These are phyloP conservation scores for Pythium aquatile DNA, from an alignment of 352 stramenopile species.

Conservation along the genomic window DNA sequence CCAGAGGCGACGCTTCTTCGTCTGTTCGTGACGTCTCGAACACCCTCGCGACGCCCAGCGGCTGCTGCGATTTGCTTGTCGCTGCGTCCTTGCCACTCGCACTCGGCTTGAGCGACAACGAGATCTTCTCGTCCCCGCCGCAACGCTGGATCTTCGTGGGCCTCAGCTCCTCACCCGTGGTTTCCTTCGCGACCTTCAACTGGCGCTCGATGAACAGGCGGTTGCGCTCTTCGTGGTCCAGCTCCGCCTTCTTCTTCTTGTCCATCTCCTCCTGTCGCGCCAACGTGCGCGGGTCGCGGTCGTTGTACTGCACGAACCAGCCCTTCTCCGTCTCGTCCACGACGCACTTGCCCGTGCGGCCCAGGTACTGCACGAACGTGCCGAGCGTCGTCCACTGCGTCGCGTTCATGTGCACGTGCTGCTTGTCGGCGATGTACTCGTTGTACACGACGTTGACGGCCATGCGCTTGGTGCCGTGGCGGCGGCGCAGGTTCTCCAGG, in stretches of 20 bases:
- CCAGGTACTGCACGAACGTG: conserved; percentile 98
- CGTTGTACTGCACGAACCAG: conserved; percentile 97
- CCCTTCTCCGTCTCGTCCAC: conserved; percentile 99
- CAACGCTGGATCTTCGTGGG: conserved; percentile 62
- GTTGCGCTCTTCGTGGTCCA: conserved; percentile 90
- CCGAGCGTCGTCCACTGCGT: conserved; percentile 97
- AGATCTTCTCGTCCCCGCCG: conserved; percentile 37
- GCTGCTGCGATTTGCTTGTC: conserved; percentile 7
- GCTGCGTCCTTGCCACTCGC: conserved; percentile 5
- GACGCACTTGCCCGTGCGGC: conserved; percentile 94
- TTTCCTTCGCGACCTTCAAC: conserved; percentile 60
- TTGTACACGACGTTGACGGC: conserved; percentile 98
- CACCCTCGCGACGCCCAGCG: conserved; percentile 5
- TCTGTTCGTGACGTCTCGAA: conserved; percentile 8
- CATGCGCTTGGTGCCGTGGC: conserved; percentile 96
- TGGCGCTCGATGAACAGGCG: conserved; percentile 72
- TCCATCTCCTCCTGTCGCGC: conserved; percentile 85
- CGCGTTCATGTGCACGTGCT: conserved; percentile 99
- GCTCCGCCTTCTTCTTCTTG: conserved; percentile 85
- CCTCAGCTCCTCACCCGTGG: conserved; percentile 28
- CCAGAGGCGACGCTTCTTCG: background rate
- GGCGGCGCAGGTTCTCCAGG: conserved; percentile 92
- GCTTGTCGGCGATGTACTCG: conserved; percentile 99
- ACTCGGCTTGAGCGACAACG: conserved; percentile 32
- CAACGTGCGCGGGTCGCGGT: conserved; percentile 91